A percentile compares a stretch with the other conserved stretches of the same genome.
Conservation (phyloP, 768 basidiomycete genomes). For the Mycena kentingensis region DNA sequence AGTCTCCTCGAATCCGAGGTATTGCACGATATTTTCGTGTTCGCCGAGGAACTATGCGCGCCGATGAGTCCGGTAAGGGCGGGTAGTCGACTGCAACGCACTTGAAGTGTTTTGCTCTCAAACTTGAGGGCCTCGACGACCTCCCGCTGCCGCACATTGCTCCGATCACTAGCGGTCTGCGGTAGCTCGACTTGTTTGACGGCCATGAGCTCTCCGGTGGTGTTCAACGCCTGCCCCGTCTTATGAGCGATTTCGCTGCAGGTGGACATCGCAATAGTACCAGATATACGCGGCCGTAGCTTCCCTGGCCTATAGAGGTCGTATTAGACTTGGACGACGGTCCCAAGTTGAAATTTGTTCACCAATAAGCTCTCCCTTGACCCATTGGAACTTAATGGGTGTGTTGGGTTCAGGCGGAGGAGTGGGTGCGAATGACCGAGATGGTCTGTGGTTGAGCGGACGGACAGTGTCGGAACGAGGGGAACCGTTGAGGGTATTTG, state of each 20-base stretch:
- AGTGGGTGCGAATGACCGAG: not conserved
- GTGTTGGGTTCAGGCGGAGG: not conserved
- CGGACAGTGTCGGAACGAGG: not conserved
- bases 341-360: too few relatives aligned
- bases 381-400: slow-evolving; percentile 68
- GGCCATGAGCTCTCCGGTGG: slow-evolving; percentile 90
- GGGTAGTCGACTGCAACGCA: not conserved
- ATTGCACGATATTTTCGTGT: slow-evolving; percentile 90
- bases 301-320: too few relatives aligned
- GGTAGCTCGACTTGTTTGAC: slow-evolving; percentile 96
- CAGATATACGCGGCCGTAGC: slow-evolving; percentile 89
- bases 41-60: slow-evolving; percentile 37
- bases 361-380: slow-evolving; percentile 88
- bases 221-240: slow-evolving; percentile 61
- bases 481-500: not conserved
- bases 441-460: not conserved
- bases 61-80: not conserved
- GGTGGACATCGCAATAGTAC: not conserved
- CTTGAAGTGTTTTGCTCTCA: slow-evolving; percentile 68
- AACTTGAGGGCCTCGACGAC: slow-evolving; percentile 81
- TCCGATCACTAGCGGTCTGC: slow-evolving; percentile 68
- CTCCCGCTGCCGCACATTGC: slow-evolving; percentile 61
- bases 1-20: slow-evolving; percentile 85
- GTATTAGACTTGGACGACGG: too few relatives aligned
- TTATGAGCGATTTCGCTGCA: too few relatives aligned